Conservation (phyloP, 345 rosid species). For the Euclidium syriacum region DNA sequence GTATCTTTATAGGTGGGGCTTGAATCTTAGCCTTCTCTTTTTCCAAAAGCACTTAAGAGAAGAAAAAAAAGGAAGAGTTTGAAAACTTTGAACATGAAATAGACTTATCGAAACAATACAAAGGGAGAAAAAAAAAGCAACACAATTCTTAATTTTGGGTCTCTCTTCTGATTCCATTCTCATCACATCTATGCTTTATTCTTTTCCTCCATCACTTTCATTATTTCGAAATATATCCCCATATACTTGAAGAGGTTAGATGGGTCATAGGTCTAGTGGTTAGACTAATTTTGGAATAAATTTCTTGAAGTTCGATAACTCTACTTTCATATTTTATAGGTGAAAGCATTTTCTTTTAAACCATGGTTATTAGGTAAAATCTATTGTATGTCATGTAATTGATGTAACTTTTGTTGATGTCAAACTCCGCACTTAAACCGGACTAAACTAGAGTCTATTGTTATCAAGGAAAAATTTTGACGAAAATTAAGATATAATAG, state of each 20-base stretch:
- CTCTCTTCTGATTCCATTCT: constrained; percentile 30
- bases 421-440: too few relatives aligned
- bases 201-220: constrained; percentile 13
- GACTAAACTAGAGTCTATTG: too few relatives aligned
- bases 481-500: too few relatives aligned
- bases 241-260: background rate
- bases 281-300: too few relatives aligned
- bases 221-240: background rate
- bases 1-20: constrained; percentile 33
- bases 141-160: constrained; percentile 25
- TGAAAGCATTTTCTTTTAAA: too few relatives aligned
- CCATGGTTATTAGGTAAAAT: too few relatives aligned
- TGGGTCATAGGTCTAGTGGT: too few relatives aligned
- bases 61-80: constrained; percentile 17
- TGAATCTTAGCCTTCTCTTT: constrained; percentile 30
- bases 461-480: too few relatives aligned
- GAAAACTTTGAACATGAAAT: constrained; percentile 26
- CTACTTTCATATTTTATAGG: too few relatives aligned
- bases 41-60: constrained; percentile 25
- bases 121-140: constrained; percentile 15
- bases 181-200: constrained; percentile 27
- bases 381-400: too few relatives aligned
- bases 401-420: too few relatives aligned
- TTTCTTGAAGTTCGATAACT: too few relatives aligned
- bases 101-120: constrained; percentile 32